Evolutionary conservation across 148 eudicot species (phyloP).

Genomic region (Arbutus unedo): DNA sequence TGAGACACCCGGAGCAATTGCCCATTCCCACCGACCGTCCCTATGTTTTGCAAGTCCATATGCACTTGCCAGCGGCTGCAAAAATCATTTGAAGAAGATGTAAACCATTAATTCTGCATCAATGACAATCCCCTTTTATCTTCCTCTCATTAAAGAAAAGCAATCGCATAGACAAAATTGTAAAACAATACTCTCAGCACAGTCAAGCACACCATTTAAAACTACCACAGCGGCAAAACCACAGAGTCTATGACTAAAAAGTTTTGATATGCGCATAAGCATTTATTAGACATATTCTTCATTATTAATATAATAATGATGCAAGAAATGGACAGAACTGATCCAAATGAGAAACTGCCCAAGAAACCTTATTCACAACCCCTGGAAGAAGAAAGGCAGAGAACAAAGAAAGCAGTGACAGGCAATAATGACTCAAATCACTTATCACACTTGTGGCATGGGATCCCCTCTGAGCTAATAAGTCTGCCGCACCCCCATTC

Average conservation of each 20-base stretch:
- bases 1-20: slow-evolving; percentile 99
- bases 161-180: not conserved
- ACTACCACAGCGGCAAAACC: not conserved
- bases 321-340: not conserved
- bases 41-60: slow-evolving; percentile 98
- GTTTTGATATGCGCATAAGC: not conserved
- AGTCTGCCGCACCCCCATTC: not conserved
- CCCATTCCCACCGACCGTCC: slow-evolving; percentile 99
- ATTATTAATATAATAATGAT: not conserved
- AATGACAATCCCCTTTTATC: not conserved
- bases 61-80: slow-evolving; percentile 90
- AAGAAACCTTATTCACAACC: not conserved
- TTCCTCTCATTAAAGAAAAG: not conserved
- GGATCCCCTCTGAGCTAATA: not conserved
- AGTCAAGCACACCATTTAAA: not conserved
- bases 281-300: not conserved
- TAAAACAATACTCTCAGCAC: not conserved
- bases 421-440: not conserved
- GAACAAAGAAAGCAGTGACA: not conserved
- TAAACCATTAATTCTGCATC: not conserved
- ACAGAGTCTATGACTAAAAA: not conserved
- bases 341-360: not conserved
- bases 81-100: slow-evolving; percentile 8
- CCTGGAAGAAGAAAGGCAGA: not conserved
- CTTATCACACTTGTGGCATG: not conserved